Conservation (phyloP, 176 grass and related monocot genomes). For the Triticum timopheevii region DNA sequence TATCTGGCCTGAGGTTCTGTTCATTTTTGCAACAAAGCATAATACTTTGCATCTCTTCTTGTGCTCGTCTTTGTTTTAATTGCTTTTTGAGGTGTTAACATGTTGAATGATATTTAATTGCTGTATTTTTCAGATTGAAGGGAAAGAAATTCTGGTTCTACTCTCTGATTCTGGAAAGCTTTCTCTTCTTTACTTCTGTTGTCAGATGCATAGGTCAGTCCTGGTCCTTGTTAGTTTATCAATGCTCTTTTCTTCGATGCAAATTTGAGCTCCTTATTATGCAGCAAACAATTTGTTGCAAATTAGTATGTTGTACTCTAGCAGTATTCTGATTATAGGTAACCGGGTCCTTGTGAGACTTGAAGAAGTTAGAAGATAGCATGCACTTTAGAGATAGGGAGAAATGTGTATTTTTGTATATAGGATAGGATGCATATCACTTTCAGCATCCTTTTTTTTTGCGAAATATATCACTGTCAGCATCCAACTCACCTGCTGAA, state of each 20-base stretch:
- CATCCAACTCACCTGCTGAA: neutral
- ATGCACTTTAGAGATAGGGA: neutral
- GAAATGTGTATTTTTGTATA: neutral
- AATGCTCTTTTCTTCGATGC: constrained; percentile 2
- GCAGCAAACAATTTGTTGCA: neutral
- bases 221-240: constrained; percentile 21
- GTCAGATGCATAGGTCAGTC: constrained; percentile 89
- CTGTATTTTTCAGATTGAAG: constrained; percentile 59
- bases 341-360: neutral
- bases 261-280: neutral
- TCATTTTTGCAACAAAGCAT: constrained; percentile 1
- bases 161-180: constrained; percentile 99
- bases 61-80: neutral
- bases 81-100: neutral
- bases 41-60: constrained; percentile 8
- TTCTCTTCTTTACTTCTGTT: constrained; percentile 85
- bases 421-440: neutral
- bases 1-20: constrained; percentile 53
- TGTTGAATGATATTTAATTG: constrained; percentile 15
- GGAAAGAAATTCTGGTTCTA: constrained; percentile 83
- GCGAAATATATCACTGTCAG: neutral
- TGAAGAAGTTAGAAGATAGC: neutral
- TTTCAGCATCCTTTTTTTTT: neutral
- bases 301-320: constrained; percentile 15
- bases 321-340: neutral